These are phyloP conservation scores for Peronospora destructor DNA, from an alignment of 352 stramenopile species.

Conservation along the genomic window DNA sequence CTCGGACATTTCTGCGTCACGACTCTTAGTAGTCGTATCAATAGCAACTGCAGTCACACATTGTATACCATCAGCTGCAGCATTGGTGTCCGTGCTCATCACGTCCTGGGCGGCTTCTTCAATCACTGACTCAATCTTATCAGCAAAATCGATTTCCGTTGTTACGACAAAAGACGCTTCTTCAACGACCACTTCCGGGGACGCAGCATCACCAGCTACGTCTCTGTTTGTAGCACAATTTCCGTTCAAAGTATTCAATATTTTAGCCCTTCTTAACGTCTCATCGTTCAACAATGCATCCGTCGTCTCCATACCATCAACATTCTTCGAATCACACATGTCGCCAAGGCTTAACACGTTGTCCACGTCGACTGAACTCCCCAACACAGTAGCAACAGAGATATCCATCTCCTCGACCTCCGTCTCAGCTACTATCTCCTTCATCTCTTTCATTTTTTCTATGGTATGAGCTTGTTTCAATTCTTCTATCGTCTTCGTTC, in stretches of 20 bases:
- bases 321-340: slow-evolving; percentile 8
- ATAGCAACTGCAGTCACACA: not conserved
- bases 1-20: not conserved
- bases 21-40: not conserved
- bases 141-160: not conserved
- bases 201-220: not conserved
- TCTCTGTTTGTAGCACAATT: not conserved
- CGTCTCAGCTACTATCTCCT: not conserved
- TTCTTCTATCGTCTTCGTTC: not conserved
- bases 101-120: not conserved
- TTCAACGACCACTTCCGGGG: slow-evolving; percentile 1
- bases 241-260: not conserved
- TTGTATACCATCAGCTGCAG: not conserved
- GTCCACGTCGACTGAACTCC: slow-evolving; percentile 13
- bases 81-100: not conserved
- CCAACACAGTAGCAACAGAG: slow-evolving; percentile 14
- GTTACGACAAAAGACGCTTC: not conserved
- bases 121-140: slow-evolving; percentile 1
- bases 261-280: not conserved
- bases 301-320: not conserved
- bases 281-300: not conserved
- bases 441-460: not conserved
- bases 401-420: slow-evolving; percentile 11
- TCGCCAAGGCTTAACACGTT: slow-evolving; percentile 15
- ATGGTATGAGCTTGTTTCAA: not conserved